Percentiles rank a stretch among this genome's conserved stretches.
phyloP scores from a whole-genome alignment of 345 rosid genomes.

The Laguncularia racemosa region DNA sequence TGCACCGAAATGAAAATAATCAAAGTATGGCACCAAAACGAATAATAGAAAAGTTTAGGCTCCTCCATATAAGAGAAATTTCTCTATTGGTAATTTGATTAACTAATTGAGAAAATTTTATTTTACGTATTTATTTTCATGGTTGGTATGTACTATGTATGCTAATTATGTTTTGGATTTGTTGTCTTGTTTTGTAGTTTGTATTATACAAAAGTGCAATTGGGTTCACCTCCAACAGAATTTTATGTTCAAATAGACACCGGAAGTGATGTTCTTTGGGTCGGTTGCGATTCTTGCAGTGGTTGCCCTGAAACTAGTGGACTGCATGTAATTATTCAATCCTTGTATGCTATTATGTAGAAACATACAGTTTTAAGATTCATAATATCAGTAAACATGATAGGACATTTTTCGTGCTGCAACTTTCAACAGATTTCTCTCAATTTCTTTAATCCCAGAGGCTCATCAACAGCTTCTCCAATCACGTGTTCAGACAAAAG shows the following conservation, averaged over 20 bases:
- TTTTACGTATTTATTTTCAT: background rate
- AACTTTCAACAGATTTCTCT: conserved; percentile 54
- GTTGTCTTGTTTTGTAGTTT: conserved; percentile 35
- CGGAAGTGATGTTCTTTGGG: conserved; percentile 97
- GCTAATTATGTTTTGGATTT: background rate
- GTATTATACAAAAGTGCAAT: conserved; percentile 64
- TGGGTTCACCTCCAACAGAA: conserved; percentile 90
- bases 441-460: conserved; percentile 70
- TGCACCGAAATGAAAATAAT: no score
- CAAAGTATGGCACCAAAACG: no score
- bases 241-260: conserved; percentile 95
- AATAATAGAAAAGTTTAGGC: no score
- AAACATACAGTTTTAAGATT: conserved; percentile 7
- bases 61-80: no score
- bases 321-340: conserved; percentile 48
- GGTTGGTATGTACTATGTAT: background rate
- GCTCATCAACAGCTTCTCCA: conserved; percentile 67
- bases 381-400: background rate
- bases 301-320: conserved; percentile 93
- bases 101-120: no score
- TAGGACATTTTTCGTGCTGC: conserved; percentile 2
- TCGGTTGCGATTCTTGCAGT: conserved; percentile 72
- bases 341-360: no score
- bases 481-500: conserved; percentile 74
- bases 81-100: no score